Evolutionary conservation across 108 stramenopile species (phyloP).

Genomic region (Nannochloropsis oceanica): DNA sequence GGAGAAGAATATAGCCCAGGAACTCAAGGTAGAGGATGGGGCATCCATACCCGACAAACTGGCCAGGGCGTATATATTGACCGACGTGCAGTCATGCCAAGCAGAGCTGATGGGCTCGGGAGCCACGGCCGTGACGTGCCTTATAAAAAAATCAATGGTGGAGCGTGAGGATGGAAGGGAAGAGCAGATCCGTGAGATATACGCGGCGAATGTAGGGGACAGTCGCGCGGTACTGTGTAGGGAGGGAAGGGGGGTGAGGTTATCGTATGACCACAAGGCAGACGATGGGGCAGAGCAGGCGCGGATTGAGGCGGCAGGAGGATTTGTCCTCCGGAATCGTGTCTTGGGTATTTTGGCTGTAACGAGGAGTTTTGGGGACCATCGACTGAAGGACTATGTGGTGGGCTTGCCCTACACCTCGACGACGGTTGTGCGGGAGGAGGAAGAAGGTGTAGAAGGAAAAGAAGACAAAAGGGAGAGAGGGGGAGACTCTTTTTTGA

Average conservation of each 20-base stretch:
- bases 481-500: conserved; percentile 36
- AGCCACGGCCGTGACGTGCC: conserved; percentile 77
- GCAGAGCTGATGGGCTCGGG: conserved; percentile 62
- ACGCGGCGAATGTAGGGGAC: conserved; percentile 88
- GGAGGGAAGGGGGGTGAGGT: conserved; percentile 24
- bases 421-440: not conserved
- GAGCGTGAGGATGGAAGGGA: conserved; percentile 19
- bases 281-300: conserved; percentile 27
- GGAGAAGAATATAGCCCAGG: conserved; percentile 54
- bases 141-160: conserved; percentile 38
- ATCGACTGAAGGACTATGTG: conserved; percentile 32
- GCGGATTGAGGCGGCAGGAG: conserved; percentile 38
- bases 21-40: conserved; percentile 42
- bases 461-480: not conserved
- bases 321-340: conserved; percentile 42
- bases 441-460: not conserved
- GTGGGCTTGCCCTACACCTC: not conserved
- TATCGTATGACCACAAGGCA: conserved; percentile 45
- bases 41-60: conserved; percentile 9
- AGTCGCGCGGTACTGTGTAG: conserved; percentile 61
- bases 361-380: conserved; percentile 43
- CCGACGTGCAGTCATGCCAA: conserved; percentile 63
- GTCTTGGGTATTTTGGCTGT: conserved; percentile 49
- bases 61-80: conserved; percentile 71
- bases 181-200: conserved; percentile 27